These are phyloP conservation scores for Intubia oerlemansii DNA, from an alignment of 2,329 filamentous ascomycete genomes.

Conservation along the genomic window DNA sequence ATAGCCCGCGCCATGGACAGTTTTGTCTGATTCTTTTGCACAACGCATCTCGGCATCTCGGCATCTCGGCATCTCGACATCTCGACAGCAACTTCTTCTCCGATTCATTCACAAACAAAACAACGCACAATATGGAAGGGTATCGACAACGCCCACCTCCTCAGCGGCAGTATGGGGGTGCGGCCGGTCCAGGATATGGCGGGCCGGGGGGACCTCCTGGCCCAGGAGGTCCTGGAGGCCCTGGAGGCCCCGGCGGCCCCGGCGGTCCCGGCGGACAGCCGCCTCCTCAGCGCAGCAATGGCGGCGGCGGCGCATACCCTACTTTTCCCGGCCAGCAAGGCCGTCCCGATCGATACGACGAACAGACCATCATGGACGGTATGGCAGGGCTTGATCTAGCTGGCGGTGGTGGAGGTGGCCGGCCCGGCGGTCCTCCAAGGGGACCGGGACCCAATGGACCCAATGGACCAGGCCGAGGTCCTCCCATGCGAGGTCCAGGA, in stretches of 20 bases:
- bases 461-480: slow-evolving; percentile 3
- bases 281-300: no score
- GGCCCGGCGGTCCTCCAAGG: background rate
- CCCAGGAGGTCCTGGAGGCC: no score
- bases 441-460: slow-evolving; percentile 4
- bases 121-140: no score
- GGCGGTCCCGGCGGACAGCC: slow-evolving; percentile 8
- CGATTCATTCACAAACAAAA: no score
- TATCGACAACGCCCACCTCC: no score
- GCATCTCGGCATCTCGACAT: no score
- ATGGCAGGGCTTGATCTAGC: slow-evolving; percentile 21
- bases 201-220: slow-evolving; percentile 16
- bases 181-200: slow-evolving; percentile 14
- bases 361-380: slow-evolving; percentile 18
- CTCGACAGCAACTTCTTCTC: no score
- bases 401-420: slow-evolving; percentile 4
- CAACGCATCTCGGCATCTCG: no score
- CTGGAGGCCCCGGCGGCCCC: slow-evolving; percentile 11
- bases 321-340: slow-evolving; percentile 19
- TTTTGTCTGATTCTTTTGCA: no score
- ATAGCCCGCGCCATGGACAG: no score
- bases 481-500: slow-evolving; percentile 11
- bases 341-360: slow-evolving; percentile 19
- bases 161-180: no score
- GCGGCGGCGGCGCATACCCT: slow-evolving; percentile 20